phyloP scores from a whole-genome alignment of 73 alveolate species.

The Stentor coeruleus region DNA sequence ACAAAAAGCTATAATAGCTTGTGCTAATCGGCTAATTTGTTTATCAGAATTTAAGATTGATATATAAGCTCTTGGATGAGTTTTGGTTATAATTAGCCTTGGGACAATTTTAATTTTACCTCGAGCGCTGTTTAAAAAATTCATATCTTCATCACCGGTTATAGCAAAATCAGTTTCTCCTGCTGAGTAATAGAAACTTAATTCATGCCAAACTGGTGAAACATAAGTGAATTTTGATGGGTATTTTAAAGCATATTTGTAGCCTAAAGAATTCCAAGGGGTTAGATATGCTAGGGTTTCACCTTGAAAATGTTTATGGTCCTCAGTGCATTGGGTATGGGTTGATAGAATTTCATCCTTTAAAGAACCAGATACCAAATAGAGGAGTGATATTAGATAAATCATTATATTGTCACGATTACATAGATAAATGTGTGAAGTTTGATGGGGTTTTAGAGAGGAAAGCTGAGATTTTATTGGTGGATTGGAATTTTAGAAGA shows the following conservation, averaged over 20 bases:
- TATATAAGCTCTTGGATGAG: not conserved
- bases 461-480: too few relatives aligned
- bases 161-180: not conserved
- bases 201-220: conserved; percentile 5
- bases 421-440: too few relatives aligned
- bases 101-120: not conserved
- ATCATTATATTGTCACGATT: too few relatives aligned
- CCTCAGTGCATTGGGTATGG: not conserved
- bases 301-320: not conserved
- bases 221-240: not conserved
- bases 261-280: conserved; percentile 20
- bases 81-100: not conserved
- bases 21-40: not conserved
- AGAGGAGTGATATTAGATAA: too few relatives aligned
- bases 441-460: too few relatives aligned
- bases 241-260: conserved; percentile 11
- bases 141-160: not conserved
- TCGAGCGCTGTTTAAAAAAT: not conserved
- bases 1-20: not conserved
- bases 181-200: not conserved
- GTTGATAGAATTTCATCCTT: not conserved
- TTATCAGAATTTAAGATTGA: not conserved
- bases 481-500: too few relatives aligned
- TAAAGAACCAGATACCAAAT: too few relatives aligned
- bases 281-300: not conserved